Evolutionary conservation across 108 stramenopile genomes (phyloP).

Genomic region (Conticribra guillardii): DNA sequence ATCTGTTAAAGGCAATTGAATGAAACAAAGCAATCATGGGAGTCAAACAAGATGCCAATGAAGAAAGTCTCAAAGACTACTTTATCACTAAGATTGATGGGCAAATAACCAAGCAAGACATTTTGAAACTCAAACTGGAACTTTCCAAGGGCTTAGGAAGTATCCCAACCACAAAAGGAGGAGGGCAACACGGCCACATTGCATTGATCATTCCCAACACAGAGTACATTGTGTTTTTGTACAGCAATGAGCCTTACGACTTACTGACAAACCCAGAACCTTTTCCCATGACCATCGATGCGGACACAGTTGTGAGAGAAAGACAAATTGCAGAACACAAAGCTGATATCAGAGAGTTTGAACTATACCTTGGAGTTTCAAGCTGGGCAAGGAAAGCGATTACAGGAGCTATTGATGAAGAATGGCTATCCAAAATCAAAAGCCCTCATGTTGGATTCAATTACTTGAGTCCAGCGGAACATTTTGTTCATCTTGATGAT

Average conservation of each 20-base stretch:
- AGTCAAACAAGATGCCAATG: conserved; percentile 1
- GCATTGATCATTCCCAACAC: neutral
- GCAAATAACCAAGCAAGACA: neutral
- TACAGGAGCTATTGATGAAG: too few relatives aligned
- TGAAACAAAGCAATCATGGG: conserved; percentile 6
- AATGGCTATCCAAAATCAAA: too few relatives aligned
- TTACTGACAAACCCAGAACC: conserved; percentile 5
- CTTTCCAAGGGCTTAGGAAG: conserved; percentile 1
- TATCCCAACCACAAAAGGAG: neutral
- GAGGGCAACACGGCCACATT: conserved; percentile 1
- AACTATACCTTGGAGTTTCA: conserved; percentile 1
- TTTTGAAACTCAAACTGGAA: neutral
- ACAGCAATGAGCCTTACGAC: neutral
- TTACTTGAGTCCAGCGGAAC: conserved; percentile 2
- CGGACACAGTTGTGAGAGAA: conserved; percentile 1
- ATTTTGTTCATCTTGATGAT: neutral
- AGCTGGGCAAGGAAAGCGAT: too few relatives aligned
- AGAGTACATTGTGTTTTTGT: neutral
- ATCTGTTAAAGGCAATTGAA: too few relatives aligned
- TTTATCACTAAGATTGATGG: conserved; percentile 2
- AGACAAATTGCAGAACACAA: conserved; percentile 17
- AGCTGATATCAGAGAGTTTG: neutral
- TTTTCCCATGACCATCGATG: conserved; percentile 6
- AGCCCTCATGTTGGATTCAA: too few relatives aligned
- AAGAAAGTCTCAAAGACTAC: conserved; percentile 1